Base-by-base conservation (phyloP, 257 asterid genomes). In the Solanum microdontum region DNA sequence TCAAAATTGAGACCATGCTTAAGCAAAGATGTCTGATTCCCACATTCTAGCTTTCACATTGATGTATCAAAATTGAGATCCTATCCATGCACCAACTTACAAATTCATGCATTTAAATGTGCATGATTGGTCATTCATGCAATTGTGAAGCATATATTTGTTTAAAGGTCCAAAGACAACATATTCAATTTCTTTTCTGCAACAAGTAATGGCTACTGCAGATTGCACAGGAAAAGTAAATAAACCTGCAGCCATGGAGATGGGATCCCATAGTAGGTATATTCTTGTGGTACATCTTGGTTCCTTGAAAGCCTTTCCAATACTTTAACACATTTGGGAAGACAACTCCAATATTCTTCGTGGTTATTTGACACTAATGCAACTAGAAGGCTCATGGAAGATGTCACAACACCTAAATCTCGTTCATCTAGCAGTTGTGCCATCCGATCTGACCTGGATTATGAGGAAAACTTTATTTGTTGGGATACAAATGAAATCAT, bases 191-290 rank as follows among this genome's bases (percentile, higher is more conserved):
- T 48, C 43, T 43, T 82, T 30, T 48, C 85, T 30, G 39, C 39
- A 82, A 51, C 69, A 82, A 80, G 40, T 48, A 48, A 30, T 30
- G 69, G 69, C 85, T 82, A 82, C 26, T 28, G 69, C 85, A 79
- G 30, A 82, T 48, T 82, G 30, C 30, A 48, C 43, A 17, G 21
- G 85, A 82, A 48, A 87, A 84, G 72, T 39, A 87, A 87, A 90
- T 90, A 91, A 73, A 97, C 99, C 99, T 97, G 99, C 91, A 97
- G 99, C 99, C 99, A 97, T 51, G 99, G 99, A 87, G 99, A 97
- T 87, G 99, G 99, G 89, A 97, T 96, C 84, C 99, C 99, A 93
- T 97, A 95, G 74, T 96, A 97, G 87, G 98, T 96, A 92, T 97
- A 97, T 89, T 97, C 99, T 92, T 96, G 99, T 72, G 99, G 99